These are phyloP conservation scores for Corniculantispora saksenae DNA, from an alignment of 2,329 filamentous ascomycete species.

Conservation along the genomic window DNA sequence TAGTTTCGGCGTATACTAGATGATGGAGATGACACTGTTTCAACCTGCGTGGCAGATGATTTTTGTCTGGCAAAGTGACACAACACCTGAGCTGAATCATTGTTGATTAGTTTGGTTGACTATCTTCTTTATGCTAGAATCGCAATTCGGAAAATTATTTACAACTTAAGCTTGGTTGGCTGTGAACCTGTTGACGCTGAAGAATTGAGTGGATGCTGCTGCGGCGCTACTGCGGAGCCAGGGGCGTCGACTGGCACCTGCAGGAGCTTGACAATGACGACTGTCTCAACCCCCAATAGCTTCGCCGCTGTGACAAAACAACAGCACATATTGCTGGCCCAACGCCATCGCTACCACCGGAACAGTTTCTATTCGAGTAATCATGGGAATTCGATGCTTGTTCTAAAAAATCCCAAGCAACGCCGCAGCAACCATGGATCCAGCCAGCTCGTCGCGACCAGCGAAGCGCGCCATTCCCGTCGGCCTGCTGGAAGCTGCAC, in stretches of 20 bases:
- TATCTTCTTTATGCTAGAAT: background rate
- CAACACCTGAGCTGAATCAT: background rate
- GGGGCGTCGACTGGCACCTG: background rate
- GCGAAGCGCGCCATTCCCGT: slow-evolving; percentile 63
- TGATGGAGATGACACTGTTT: background rate
- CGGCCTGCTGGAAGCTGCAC: slow-evolving; percentile 86
- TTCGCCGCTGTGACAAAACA: background rate
- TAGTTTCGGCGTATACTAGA: background rate
- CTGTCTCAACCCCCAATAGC: slow-evolving; percentile 2
- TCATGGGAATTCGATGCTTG: background rate
- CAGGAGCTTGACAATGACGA: slow-evolving; percentile 7
- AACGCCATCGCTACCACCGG: background rate
- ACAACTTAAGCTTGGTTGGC: background rate
- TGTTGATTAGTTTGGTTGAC: background rate
- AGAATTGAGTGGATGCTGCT: background rate
- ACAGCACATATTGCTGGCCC: background rate
- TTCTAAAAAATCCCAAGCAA: slow-evolving; percentile 20
- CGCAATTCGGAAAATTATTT: background rate
- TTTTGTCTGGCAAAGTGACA: background rate
- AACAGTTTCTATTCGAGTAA: background rate
- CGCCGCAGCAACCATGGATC: slow-evolving; percentile 25
- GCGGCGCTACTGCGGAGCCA: slow-evolving; percentile 5
- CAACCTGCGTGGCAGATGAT: background rate
- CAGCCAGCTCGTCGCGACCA: slow-evolving; percentile 24
- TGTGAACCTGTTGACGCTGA: background rate